Evolutionary conservation across 805 yeast genomes (phyloP).

Genomic region (Sugiyamaella mastotermitis): DNA sequence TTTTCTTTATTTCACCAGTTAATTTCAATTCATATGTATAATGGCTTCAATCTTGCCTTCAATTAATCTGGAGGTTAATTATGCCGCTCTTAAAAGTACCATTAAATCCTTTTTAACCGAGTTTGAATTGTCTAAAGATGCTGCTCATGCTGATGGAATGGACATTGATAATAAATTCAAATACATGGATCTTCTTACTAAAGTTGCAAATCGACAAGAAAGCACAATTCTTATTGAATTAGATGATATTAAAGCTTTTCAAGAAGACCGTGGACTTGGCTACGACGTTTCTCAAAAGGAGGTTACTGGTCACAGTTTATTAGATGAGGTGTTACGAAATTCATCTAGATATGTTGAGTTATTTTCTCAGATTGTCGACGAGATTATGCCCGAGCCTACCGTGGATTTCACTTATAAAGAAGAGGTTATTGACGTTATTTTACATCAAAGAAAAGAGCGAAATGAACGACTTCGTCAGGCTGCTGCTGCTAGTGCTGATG

Average conservation of each 20-base stretch:
- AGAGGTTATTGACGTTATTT: slow-evolving; percentile 87
- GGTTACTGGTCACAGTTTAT: slow-evolving; percentile 35
- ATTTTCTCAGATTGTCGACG: slow-evolving; percentile 70
- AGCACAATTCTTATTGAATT: slow-evolving; percentile 67
- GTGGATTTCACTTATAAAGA: slow-evolving; percentile 72
- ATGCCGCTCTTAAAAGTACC: slow-evolving; percentile 52
- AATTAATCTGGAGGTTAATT: slow-evolving; percentile 66
- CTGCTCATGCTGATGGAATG: slow-evolving; percentile 20
- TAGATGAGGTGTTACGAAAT: slow-evolving; percentile 60
- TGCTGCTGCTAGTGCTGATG: slow-evolving; percentile 34
- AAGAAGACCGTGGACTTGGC: slow-evolving; percentile 37
- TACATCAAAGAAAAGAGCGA: slow-evolving; percentile 82
- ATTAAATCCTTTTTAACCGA: slow-evolving; percentile 63
- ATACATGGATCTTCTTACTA: slow-evolving; percentile 67
- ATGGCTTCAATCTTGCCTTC: slow-evolving; percentile 46
- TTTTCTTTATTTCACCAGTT: slow-evolving; percentile 1
- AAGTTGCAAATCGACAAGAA: slow-evolving; percentile 76
- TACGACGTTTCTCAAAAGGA: slow-evolving; percentile 27
- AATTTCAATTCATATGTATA: slow-evolving; percentile 4
- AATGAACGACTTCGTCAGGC: slow-evolving; percentile 64
- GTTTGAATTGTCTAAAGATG: slow-evolving; percentile 54
- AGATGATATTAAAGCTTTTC: slow-evolving; percentile 75
- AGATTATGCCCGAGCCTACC: slow-evolving; percentile 81
- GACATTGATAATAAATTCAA: slow-evolving; percentile 34
- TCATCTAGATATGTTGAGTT: slow-evolving; percentile 75